These are phyloP conservation scores for Sclerotinia trifoliorum DNA, from an alignment of 2,329 filamentous ascomycete species.

Conservation along the genomic window DNA sequence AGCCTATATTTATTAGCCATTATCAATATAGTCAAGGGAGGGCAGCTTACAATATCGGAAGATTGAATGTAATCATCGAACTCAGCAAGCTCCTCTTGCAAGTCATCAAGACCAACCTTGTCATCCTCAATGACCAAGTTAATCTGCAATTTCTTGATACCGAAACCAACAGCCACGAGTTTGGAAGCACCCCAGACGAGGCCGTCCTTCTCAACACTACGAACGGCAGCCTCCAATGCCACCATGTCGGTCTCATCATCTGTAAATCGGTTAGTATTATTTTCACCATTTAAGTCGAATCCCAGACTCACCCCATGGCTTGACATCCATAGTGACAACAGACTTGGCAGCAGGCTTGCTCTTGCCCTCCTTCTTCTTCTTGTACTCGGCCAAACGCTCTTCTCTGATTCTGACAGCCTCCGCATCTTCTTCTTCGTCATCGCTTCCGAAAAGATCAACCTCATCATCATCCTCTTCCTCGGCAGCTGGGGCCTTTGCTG, in stretches of 20 bases:
- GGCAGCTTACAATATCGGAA: constrained; percentile 67
- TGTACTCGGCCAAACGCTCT: constrained; percentile 89
- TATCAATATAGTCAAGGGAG: constrained; percentile 5
- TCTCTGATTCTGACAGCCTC: constrained; percentile 83
- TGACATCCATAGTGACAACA: constrained; percentile 91
- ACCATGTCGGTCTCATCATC: constrained; percentile 94
- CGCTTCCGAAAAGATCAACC: constrained; percentile 89
- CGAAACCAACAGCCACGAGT: constrained; percentile 87
- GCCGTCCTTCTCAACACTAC: constrained; percentile 84
- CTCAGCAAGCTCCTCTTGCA: constrained; percentile 80
- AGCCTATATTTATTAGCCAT: constrained; percentile 43
- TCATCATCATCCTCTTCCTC: constrained; percentile 80
- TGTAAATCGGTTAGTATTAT: constrained; percentile 39
- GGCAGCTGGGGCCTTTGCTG: constrained; percentile 74
- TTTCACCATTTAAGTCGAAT: neutral
- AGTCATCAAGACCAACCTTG: constrained; percentile 83
- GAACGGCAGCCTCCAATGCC: constrained; percentile 76
- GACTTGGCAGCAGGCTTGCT: constrained; percentile 92
- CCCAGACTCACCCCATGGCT: constrained; percentile 83
- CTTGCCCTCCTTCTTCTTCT: constrained; percentile 95
- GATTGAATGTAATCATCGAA: constrained; percentile 97
- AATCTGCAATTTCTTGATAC: constrained; percentile 99
- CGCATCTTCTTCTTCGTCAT: constrained; percentile 90
- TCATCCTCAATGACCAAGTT: constrained; percentile 97
- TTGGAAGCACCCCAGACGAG: constrained; percentile 94